phyloP scores from a whole-genome alignment of 2,329 filamentous ascomycete genomes.

The Myriosclerotinia scirpicola region DNA sequence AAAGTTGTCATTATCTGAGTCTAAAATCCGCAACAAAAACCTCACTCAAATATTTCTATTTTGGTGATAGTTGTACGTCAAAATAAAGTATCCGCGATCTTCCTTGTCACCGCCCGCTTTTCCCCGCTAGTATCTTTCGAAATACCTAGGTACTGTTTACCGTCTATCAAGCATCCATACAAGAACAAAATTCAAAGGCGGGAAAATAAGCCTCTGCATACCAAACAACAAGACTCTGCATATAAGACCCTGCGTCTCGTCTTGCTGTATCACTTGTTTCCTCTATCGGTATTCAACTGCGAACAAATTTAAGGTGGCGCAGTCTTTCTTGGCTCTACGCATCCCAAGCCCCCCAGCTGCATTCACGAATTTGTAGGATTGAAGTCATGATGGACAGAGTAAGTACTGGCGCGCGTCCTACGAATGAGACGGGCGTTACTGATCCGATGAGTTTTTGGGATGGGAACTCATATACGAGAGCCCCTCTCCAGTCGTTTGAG shows the following conservation, averaged over 20 bases:
- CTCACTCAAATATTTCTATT: background rate
- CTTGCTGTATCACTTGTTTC: background rate
- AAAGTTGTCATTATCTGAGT: background rate
- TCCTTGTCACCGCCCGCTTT: background rate
- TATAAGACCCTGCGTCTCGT: conserved; percentile 1
- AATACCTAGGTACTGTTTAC: background rate
- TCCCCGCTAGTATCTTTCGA: background rate
- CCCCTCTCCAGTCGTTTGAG: background rate
- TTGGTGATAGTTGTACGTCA: background rate
- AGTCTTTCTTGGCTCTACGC: conserved; percentile 13
- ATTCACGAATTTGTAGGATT: background rate
- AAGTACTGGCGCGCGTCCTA: background rate
- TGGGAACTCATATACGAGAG: background rate
- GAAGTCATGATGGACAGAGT: conserved; percentile 4
- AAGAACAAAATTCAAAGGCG: background rate
- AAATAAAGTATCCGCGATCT: conserved; percentile 7
- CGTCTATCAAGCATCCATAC: background rate
- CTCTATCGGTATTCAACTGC: background rate
- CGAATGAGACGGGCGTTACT: background rate
- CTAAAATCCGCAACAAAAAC: background rate
- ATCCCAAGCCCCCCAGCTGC: background rate
- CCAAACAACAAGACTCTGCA: background rate
- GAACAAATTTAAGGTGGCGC: conserved; percentile 4
- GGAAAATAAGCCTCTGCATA: too few relatives aligned
- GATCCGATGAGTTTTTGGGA: background rate